Evolutionary conservation across 2,329 filamentous ascomycete species (phyloP), one percentile per base, ranked within the genome.

Genomic region (Juglanconis oblonga): DNA sequence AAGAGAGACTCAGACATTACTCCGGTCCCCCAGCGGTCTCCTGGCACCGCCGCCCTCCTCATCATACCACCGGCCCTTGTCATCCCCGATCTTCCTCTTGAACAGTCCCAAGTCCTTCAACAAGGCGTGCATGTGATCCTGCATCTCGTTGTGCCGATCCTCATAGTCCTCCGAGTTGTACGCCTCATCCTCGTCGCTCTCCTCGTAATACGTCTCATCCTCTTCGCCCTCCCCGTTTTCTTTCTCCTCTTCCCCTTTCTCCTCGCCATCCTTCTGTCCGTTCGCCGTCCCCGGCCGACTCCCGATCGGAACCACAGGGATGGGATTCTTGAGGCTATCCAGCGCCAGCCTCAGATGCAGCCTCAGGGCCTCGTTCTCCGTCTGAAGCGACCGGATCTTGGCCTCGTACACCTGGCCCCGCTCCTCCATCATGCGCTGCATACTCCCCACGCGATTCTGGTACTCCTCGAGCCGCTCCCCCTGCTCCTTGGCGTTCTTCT

Each of bases 381-480:
- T 93, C 73, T 90, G 89, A 57, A 99, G 77, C 64, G 89, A 91
- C 66, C 92, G 88, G 71, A 99, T 97, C 81, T 97, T 97, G 78
- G 90, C 92, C 71, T 98, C 94, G 35, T 90, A 88, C 13, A 98
- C 90, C 73, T 96, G 89, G 62, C 89, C 87, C 64, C 88, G 89
- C 77, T 99, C 95, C 73, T 98, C 93, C 93, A 97, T 97, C 74
- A 96, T 85, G 62, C 93, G 87, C 74, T 98, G 92, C 89, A 99
- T 92, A 59, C 89, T 86, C 52, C 86, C 83, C 17, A 99, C 95
- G 69, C 93, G 90, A 65, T 87, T 87, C 77, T 99, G 95, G 75
- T 98, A 99, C 73, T 97, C 92, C 68, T 98, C 95, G 31, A 99
- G 79, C 67, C 88, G 89, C 72, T 95, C 91, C 64, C 92, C 91